Evolutionary conservation across 1,139 yeast genomes (phyloP), one percentile per base, ranked within the genome.

Genomic region (Kazachstania sp.): DNA sequence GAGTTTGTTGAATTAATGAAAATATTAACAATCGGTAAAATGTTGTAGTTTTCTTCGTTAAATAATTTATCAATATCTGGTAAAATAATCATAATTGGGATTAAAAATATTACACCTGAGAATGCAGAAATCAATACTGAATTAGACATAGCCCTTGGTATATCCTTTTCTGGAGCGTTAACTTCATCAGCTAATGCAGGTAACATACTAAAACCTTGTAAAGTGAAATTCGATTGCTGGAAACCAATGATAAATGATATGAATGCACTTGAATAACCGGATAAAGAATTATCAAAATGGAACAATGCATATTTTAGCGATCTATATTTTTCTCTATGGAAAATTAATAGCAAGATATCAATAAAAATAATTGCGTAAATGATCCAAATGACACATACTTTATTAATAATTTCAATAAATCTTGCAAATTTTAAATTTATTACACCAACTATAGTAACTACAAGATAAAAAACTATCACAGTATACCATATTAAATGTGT

Each of bases 161-260:
- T 81, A 47, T 80, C 81, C 52, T 72, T 74, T 59, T 85, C 90
- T 0, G 95, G 92, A 36, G 72, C 72, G 55, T 79, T 79, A 13
- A 86, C 92, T 65, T 86, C 95, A 61, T 86, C 95, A 34, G 88
- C 79, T 72, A 86, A 76, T 7, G 92, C 82, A 16, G 87, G 86
- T 28, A 86, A 71, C 77, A 86, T 81, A 28, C 92, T 92, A 62
- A 83, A 86, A 0, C 95, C 95, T 51, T 86, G 85, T 58, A 85
- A 71, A 26, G 92, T 84, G 64, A 84, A 84, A 39, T 85, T 81
- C 0, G 90, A 79, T 55, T 86, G 83, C 61, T 84, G 90, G 48
- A 86, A 74, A 0, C 94, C 94, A 37, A 85, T 77, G 46, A 83
- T 67, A 51, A 83, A 83, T 0, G 90, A 86, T 50, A 83, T 56